Base-by-base conservation (phyloP, 2,329 filamentous ascomycete genomes). In the Aspergillus sp. region DNA sequence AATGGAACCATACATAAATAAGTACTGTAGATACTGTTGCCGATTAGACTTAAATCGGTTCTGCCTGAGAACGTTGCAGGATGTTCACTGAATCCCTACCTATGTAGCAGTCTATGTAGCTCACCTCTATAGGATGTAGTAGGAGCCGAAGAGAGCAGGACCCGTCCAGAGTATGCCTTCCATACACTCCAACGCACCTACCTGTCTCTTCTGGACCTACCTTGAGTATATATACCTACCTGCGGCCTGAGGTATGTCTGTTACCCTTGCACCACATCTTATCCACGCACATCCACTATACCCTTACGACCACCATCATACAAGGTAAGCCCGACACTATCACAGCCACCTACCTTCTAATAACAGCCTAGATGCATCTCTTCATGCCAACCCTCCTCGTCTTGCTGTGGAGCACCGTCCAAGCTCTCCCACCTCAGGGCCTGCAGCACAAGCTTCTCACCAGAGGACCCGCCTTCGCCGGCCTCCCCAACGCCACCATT, bases 361-460 rank as follows among this genome's bases (percentile, higher is more conserved):
- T 17, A 6, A 35, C 33, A 6, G 7, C 16, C 36, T 40, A 58
- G 59, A 58, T 58, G 55, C 60, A 54, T 51, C 59, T 58, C 49
- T 49, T 63, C 32, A 52, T 59, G 36, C 59, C 53, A 45, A 50
- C 36, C 11, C 19, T 62, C 32, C 56, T 58, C 43, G 49, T 42
- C n/a, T 46, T 63, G 38, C 20, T 53, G 30, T 33, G 62, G 16
- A 40, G 47, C 16, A 58, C 42, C 42, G 49, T 42, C 26, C 26
- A 30, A 30, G 26, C 26, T 8, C 8, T 30, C 26, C 8, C 8
- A 2, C 9, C 26, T 8, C 26, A 9, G 2, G 26, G 54, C 11
- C 62, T 55, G 24, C 56, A 64, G 45, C 49, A 50, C 33, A 60
- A 62, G 20, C 64, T 67, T 16, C 65, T 69, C 54, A 65, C 60